Evolutionary conservation across 208 protist genomes (phyloP).

Genomic region (Entamoeba moshkovskii): DNA sequence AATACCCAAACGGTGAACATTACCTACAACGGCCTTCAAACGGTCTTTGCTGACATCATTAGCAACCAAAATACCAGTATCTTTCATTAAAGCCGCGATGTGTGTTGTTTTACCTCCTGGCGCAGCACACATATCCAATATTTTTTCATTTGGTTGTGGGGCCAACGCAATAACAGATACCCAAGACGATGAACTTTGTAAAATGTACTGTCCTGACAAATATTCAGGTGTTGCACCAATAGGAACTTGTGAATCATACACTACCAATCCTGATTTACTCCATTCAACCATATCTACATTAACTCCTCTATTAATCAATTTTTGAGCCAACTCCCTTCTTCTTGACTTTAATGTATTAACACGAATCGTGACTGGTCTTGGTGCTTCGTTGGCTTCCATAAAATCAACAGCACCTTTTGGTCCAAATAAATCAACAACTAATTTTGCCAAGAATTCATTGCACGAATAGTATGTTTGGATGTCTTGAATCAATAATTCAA

Average conservation of each 20-base stretch:
- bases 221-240: slow-evolving; percentile 95
- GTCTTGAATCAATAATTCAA: neutral
- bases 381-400: slow-evolving; percentile 82
- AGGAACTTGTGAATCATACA: slow-evolving; percentile 87
- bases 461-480: neutral
- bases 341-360: slow-evolving; percentile 87
- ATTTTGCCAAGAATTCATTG: slow-evolving; percentile 79
- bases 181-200: slow-evolving; percentile 90
- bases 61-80: slow-evolving; percentile 84
- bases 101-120: slow-evolving; percentile 95
- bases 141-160: slow-evolving; percentile 63
- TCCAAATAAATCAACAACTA: slow-evolving; percentile 79
- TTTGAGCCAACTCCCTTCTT: slow-evolving; percentile 72
- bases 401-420: slow-evolving; percentile 70
- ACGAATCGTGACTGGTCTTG: slow-evolving; percentile 86
- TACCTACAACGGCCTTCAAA: slow-evolving; percentile 77
- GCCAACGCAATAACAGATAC: slow-evolving; percentile 85
- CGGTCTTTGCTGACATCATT: slow-evolving; percentile 87
- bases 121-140: slow-evolving; percentile 92
- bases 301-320: slow-evolving; percentile 78
- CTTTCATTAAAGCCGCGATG: slow-evolving; percentile 85
- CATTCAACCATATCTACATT: slow-evolving; percentile 81
- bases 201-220: slow-evolving; percentile 92
- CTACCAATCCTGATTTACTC: slow-evolving; percentile 84
- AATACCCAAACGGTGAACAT: slow-evolving; percentile 75